Conservation (phyloP, 257 asterid species). For the Nicotiana undulata region DNA sequence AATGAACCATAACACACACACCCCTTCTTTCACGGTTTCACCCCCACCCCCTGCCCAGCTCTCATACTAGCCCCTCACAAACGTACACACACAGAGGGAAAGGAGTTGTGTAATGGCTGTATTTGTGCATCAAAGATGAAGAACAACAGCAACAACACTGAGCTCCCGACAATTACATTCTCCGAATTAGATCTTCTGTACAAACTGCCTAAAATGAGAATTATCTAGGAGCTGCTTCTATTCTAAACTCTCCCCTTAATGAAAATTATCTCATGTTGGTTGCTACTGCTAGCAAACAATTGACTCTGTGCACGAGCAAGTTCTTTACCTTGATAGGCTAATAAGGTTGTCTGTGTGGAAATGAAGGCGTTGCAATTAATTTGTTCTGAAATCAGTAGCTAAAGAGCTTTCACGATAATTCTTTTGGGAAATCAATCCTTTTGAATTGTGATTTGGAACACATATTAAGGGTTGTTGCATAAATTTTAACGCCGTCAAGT, state of each 20-base stretch:
- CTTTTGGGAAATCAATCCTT: background rate
- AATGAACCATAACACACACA: too few species aligned
- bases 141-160: slow-evolving; percentile 26
- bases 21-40: too few species aligned
- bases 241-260: background rate
- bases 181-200: slow-evolving; percentile 30
- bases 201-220: slow-evolving; percentile 5
- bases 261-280: background rate
- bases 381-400: background rate
- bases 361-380: background rate
- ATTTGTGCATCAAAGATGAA: slow-evolving; percentile 32
- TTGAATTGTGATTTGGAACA: background rate
- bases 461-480: background rate
- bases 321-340: background rate
- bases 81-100: background rate
- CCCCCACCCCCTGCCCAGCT: too few species aligned
- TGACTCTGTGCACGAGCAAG: background rate
- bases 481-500: background rate
- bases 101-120: slow-evolving; percentile 29
- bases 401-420: background rate
- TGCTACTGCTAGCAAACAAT: background rate
- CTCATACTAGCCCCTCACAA: background rate
- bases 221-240: background rate
- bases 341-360: too few species aligned
- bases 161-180: slow-evolving; percentile 5